A percentile compares a stretch with the other conserved stretches of the same genome.
These are phyloP conservation scores for Tricholoma sp. DNA, from an alignment of 768 basidiomycete species.

Conservation along the genomic window DNA sequence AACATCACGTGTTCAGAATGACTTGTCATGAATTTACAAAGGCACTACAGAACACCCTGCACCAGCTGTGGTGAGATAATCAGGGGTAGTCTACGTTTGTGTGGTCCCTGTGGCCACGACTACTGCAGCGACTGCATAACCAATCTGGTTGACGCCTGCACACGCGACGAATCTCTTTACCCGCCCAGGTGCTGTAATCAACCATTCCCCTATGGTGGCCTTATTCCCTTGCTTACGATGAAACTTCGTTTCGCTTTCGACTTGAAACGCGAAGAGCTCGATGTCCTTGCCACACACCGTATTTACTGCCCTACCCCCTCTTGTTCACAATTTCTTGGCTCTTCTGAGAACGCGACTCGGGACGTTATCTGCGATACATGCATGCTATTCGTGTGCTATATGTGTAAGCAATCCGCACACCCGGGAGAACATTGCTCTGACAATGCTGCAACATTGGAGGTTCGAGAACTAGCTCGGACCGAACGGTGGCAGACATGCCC, in stretches of 20 bases:
- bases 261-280: constrained; percentile 11
- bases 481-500: constrained; percentile 63
- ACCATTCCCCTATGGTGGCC: constrained; percentile 15
- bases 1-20: too few relatives aligned
- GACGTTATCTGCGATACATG: constrained; percentile 37
- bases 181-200: constrained; percentile 37
- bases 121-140: constrained; percentile 32
- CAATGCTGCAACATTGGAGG: constrained; percentile 34
- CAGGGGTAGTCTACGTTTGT: constrained; percentile 4
- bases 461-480: constrained; percentile 39
- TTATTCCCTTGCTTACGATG: constrained; percentile 3
- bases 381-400: constrained; percentile 31
- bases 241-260: constrained; percentile 5
- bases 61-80: constrained; percentile 11
- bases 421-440: constrained; percentile 32
- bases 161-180: constrained; percentile 34
- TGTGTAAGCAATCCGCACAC: constrained; percentile 47
- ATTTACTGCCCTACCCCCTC: constrained; percentile 25
- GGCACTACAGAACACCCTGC: constrained; percentile 7
- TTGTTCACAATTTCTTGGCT: constrained; percentile 40
- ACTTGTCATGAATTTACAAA: neutral
- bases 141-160: constrained; percentile 26
- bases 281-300: constrained; percentile 8
- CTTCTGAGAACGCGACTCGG: constrained; percentile 10
- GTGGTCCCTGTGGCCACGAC: constrained; percentile 31